phyloP scores from a whole-genome alignment of 2,329 filamentous ascomycete genomes.

The Ophiostoma sp. region DNA sequence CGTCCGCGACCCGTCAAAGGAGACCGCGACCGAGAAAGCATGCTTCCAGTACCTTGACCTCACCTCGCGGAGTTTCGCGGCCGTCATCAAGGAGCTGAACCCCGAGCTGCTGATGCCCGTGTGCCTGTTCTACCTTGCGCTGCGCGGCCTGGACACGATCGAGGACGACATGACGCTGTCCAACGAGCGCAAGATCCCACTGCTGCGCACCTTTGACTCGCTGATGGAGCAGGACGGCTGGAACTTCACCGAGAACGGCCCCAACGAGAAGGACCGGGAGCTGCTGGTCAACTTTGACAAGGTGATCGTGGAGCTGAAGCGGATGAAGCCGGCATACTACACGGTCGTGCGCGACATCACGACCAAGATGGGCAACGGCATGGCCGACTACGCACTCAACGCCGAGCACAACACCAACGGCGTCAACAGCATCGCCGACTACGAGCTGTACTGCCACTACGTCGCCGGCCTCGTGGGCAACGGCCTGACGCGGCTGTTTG shows the following conservation, averaged over 20 bases:
- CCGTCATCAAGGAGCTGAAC: constrained; percentile 93
- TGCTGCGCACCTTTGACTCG: constrained; percentile 76
- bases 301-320: constrained; percentile 79
- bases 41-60: constrained; percentile 82
- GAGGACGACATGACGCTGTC: constrained; percentile 97
- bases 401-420: constrained; percentile 74
- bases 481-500: constrained; percentile 83
- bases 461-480: constrained; percentile 98
- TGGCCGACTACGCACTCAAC: constrained; percentile 91
- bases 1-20: constrained; percentile 68
- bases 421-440: constrained; percentile 77
- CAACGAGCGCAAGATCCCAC: constrained; percentile 73
- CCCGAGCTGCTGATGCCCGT: constrained; percentile 88
- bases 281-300: constrained; percentile 88
- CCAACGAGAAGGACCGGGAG: constrained; percentile 89
- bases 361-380: constrained; percentile 92
- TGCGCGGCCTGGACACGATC: constrained; percentile 93
- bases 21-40: constrained; percentile 65
- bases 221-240: constrained; percentile 78
- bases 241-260: constrained; percentile 80
- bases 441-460: constrained; percentile 96
- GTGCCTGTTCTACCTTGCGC: constrained; percentile 81
- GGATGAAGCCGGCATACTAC: constrained; percentile 77
- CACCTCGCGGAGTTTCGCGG: constrained; percentile 88
- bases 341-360: constrained; percentile 90